These are phyloP conservation scores for Rutstroemia sp. DNA, from an alignment of 2,329 filamentous ascomycete genomes.

Conservation along the genomic window DNA sequence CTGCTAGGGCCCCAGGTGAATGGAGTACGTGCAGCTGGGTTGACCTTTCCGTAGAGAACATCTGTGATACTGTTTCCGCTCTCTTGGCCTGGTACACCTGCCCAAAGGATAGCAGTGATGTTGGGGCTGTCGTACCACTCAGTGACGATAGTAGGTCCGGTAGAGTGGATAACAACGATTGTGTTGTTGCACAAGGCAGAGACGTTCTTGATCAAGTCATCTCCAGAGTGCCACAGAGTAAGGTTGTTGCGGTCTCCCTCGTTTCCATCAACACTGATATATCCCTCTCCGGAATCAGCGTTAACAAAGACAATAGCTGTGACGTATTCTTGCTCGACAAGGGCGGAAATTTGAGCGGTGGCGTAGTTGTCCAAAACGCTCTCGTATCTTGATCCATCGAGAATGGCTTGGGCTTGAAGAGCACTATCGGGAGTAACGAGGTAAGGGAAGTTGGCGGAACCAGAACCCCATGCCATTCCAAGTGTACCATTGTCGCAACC, in stretches of 20 bases:
- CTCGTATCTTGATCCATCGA: constrained; percentile 55
- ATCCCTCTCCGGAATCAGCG: constrained; percentile 79
- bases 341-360: constrained; percentile 55
- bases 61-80: constrained; percentile 73
- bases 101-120: constrained; percentile 77
- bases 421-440: constrained; percentile 71
- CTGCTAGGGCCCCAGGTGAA: constrained; percentile 71
- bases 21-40: constrained; percentile 68
- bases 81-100: constrained; percentile 76
- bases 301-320: constrained; percentile 86
- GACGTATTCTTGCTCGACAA: constrained; percentile 56
- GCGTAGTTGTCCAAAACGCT: constrained; percentile 61
- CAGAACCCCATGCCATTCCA: constrained; percentile 75
- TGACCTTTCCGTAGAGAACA: constrained; percentile 74
- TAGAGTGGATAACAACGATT: constrained; percentile 83
- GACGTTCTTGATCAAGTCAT: constrained; percentile 74
- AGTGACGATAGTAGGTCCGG: constrained; percentile 69
- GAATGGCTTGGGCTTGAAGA: constrained; percentile 54
- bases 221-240: constrained; percentile 78
- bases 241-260: constrained; percentile 86
- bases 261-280: constrained; percentile 75
- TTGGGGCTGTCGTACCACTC: constrained; percentile 71
- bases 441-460: constrained; percentile 67
- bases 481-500: constrained; percentile 55
- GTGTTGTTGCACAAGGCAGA: constrained; percentile 76